Evolutionary conservation across 1,139 yeast genomes (phyloP).

Genomic region (Suhomyces bokatorum): DNA sequence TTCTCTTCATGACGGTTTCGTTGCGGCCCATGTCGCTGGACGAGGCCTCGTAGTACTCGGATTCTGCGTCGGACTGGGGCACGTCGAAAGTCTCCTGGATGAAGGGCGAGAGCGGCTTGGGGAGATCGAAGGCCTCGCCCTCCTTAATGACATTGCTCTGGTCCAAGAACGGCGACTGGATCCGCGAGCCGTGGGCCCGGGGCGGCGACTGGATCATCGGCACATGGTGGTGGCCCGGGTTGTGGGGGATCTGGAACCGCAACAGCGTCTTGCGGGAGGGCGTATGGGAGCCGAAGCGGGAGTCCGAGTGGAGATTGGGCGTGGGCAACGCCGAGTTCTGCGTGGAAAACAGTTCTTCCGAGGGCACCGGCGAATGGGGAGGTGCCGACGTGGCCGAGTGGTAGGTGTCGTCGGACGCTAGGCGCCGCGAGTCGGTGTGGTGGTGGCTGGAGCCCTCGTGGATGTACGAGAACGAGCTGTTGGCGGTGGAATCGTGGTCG

Average conservation of each 20-base stretch:
- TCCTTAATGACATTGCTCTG: slow-evolving; percentile 22
- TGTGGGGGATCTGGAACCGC: slow-evolving; percentile 13
- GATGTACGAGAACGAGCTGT: slow-evolving; percentile 10
- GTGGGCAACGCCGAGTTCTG: slow-evolving; percentile 26
- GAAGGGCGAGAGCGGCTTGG: slow-evolving; percentile 24
- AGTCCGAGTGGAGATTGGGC: slow-evolving; percentile 26
- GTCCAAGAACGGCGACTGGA: slow-evolving; percentile 30
- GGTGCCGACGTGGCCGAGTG: slow-evolving; percentile 4
- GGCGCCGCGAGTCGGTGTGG: slow-evolving; percentile 1
- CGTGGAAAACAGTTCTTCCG: slow-evolving; percentile 7
- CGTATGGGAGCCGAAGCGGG: slow-evolving; percentile 4
- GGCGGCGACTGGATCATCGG: slow-evolving; percentile 3
- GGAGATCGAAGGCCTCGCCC: slow-evolving; percentile 21
- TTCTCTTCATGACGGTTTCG: slow-evolving; percentile 56
- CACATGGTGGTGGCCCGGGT: slow-evolving; percentile 1
- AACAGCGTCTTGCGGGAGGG: slow-evolving; percentile 12
- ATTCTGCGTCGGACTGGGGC: slow-evolving; percentile 10
- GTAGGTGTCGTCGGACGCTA: slow-evolving; percentile 6
- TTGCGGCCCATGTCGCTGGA: slow-evolving; percentile 10
- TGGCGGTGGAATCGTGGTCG: not conserved
- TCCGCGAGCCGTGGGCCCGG: slow-evolving; percentile 3
- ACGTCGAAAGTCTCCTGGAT: slow-evolving; percentile 16
- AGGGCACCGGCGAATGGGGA: slow-evolving; percentile 6
- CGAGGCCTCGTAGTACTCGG: slow-evolving; percentile 9
- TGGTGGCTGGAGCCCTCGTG: slow-evolving; percentile 2